phyloP scores from a whole-genome alignment of 179 eudicot species.

The Silene noctiflora region DNA sequence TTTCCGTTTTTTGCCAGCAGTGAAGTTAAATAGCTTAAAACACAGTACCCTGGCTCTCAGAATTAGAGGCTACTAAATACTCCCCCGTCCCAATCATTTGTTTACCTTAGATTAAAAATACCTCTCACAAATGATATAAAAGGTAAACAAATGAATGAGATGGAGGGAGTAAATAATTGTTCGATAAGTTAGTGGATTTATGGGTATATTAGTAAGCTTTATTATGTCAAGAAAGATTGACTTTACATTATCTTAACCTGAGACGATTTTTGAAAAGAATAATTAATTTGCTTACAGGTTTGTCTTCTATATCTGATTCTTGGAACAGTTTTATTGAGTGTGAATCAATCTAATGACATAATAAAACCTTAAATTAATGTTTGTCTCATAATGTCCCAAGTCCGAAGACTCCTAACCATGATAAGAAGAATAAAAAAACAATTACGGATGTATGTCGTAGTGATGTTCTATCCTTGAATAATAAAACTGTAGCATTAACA shows the following conservation, averaged over 20 bases:
- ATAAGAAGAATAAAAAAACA: slow-evolving; percentile 19
- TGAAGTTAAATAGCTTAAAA: too few species aligned
- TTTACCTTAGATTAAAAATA: too few species aligned
- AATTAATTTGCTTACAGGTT: background rate
- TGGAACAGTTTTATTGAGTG: slow-evolving; percentile 16
- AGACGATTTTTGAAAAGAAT: background rate
- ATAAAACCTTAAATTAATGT: slow-evolving; percentile 16
- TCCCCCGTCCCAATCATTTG: too few species aligned
- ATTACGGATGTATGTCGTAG: slow-evolving; percentile 15
- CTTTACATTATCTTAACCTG: background rate
- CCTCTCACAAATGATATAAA: too few species aligned
- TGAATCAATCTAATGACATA: slow-evolving; percentile 14
- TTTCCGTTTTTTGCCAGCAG: too few species aligned
- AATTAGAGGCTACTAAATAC: too few species aligned
- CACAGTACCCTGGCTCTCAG: too few species aligned
- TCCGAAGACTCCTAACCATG: slow-evolving; percentile 14
- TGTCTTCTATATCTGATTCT: slow-evolving; percentile 18
- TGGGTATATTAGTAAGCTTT: too few species aligned
- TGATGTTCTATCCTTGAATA: slow-evolving; percentile 9
- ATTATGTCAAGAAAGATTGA: too few species aligned
- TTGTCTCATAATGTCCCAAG: slow-evolving; percentile 16
- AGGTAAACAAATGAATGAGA: too few species aligned
- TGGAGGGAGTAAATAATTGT: too few species aligned
- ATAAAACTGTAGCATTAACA: slow-evolving; percentile 9
- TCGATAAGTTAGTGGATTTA: background rate